phyloP scores from a whole-genome alignment of 2,329 filamentous ascomycete genomes.

The Chaetomiaceae sp. region DNA sequence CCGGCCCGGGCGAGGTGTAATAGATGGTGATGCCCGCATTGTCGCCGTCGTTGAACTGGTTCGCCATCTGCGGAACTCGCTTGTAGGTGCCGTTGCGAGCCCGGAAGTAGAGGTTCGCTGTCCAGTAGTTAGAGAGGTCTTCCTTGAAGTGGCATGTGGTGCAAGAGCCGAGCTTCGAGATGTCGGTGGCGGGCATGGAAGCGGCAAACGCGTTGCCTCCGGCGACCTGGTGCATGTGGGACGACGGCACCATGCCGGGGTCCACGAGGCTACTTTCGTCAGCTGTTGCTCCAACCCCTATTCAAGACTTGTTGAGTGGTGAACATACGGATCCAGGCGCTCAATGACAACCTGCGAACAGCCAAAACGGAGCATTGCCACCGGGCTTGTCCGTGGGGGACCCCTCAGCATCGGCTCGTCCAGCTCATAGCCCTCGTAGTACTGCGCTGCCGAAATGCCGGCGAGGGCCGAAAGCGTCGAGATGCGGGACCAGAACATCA shows the following conservation, averaged over 20 bases:
- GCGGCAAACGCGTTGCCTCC: not conserved
- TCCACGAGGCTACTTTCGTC: not conserved
- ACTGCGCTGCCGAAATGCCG: not conserved
- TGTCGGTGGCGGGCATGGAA: not conserved
- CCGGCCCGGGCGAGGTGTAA: not conserved
- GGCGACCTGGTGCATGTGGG: not conserved
- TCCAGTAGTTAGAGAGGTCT: slow-evolving; percentile 2
- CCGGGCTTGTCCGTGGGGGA: not conserved
- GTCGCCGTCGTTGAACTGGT: not conserved
- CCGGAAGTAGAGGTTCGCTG: not conserved
- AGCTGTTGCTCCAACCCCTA: not conserved
- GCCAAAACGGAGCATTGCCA: not conserved
- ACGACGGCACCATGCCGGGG: not conserved
- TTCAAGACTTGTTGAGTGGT: not conserved
- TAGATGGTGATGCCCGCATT: not conserved
- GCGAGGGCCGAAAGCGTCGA: not conserved
- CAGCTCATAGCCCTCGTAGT: not conserved
- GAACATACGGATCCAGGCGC: not conserved
- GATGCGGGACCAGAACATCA: not conserved
- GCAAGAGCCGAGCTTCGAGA: not conserved
- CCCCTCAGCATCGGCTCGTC: not conserved
- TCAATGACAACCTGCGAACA: not conserved
- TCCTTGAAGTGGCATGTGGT: slow-evolving; percentile 2
- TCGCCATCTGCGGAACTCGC: not conserved
- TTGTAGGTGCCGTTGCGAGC: not conserved